Evolutionary conservation across 2,329 filamentous ascomycete genomes (phyloP).

Genomic region (Mycosphaerella arachidis): DNA sequence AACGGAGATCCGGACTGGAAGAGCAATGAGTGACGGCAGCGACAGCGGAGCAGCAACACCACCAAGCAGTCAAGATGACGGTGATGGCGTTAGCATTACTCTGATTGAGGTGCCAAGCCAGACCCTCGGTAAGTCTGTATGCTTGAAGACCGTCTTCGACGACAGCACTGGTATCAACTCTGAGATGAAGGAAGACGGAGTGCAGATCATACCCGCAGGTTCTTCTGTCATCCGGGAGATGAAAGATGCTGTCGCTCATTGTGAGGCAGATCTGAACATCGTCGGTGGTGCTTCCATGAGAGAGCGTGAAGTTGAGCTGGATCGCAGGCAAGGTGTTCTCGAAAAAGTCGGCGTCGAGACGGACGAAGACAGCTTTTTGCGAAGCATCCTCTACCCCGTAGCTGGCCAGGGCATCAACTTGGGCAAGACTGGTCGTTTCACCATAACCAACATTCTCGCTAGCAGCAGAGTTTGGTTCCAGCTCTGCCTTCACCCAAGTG

Average conservation of each 20-base stretch:
- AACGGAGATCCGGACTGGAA: conserved; percentile 64
- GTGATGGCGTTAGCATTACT: conserved; percentile 83
- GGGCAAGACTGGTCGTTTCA: conserved; percentile 72
- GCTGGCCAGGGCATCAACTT: conserved; percentile 74
- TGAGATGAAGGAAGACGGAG: conserved; percentile 94
- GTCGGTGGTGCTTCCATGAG: conserved; percentile 61
- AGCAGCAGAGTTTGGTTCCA: conserved; percentile 96
- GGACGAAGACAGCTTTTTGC: conserved; percentile 77
- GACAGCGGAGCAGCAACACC: conserved; percentile 58
- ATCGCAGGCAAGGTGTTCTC: conserved; percentile 75
- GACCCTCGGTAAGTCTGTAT: conserved; percentile 77
- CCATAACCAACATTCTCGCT: conserved; percentile 67
- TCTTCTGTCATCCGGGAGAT: conserved; percentile 83
- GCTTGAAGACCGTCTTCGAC: conserved; percentile 87
- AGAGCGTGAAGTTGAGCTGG: conserved; percentile 72
- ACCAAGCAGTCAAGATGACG: conserved; percentile 59
- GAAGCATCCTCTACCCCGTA: conserved; percentile 73
- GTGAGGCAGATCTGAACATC: conserved; percentile 74
- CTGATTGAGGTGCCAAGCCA: conserved; percentile 80
- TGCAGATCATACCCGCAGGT: conserved; percentile 68
- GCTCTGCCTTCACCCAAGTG: conserved; percentile 83
- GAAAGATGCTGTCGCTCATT: conserved; percentile 72
- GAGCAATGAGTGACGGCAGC: conserved; percentile 62
- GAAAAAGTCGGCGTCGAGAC: conserved; percentile 82
- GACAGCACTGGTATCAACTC: conserved; percentile 88